These are phyloP conservation scores for Juglanconis oblonga DNA, from an alignment of 2,329 filamentous ascomycete species.

Conservation along the genomic window DNA sequence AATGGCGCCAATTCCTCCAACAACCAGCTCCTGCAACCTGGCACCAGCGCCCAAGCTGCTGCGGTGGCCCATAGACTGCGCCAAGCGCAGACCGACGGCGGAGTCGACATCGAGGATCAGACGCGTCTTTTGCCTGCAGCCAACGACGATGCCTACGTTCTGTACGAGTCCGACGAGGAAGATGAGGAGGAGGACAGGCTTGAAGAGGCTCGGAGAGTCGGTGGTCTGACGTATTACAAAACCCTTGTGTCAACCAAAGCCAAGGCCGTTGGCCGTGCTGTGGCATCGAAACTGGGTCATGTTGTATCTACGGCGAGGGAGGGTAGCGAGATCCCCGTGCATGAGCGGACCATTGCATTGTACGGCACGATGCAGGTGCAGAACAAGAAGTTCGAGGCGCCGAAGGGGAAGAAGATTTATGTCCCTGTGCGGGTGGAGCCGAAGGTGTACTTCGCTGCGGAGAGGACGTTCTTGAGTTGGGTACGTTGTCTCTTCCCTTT, in stretches of 20 bases:
- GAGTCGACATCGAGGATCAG: constrained; percentile 76
- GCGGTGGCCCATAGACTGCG: constrained; percentile 24
- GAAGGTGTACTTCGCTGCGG: constrained; percentile 95
- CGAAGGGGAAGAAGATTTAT: constrained; percentile 86
- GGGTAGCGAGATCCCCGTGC: constrained; percentile 53
- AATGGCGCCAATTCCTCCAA: constrained; percentile 12
- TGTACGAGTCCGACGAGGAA: constrained; percentile 91
- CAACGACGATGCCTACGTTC: constrained; percentile 68
- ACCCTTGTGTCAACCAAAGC: constrained; percentile 52
- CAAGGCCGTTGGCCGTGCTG: constrained; percentile 38
- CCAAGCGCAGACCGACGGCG: constrained; percentile 34
- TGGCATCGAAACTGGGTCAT: constrained; percentile 41
- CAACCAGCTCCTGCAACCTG: constrained; percentile 22
- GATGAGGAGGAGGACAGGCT: constrained; percentile 71
- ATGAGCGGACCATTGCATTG: constrained; percentile 50
- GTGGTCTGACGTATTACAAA: constrained; percentile 72
- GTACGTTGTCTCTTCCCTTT: constrained; percentile 43
- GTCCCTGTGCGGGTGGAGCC: constrained; percentile 95
- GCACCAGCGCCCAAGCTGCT: constrained; percentile 35
- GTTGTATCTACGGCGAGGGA: constrained; percentile 54
- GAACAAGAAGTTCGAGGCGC: constrained; percentile 64
- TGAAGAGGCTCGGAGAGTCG: constrained; percentile 73
- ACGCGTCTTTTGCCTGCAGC: constrained; percentile 53
- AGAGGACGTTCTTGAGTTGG: constrained; percentile 95
- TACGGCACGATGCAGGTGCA: constrained; percentile 56